These are phyloP conservation scores for Neoascochyta sp. DNA, from an alignment of 2,329 filamentous ascomycete genomes.

Conservation along the genomic window DNA sequence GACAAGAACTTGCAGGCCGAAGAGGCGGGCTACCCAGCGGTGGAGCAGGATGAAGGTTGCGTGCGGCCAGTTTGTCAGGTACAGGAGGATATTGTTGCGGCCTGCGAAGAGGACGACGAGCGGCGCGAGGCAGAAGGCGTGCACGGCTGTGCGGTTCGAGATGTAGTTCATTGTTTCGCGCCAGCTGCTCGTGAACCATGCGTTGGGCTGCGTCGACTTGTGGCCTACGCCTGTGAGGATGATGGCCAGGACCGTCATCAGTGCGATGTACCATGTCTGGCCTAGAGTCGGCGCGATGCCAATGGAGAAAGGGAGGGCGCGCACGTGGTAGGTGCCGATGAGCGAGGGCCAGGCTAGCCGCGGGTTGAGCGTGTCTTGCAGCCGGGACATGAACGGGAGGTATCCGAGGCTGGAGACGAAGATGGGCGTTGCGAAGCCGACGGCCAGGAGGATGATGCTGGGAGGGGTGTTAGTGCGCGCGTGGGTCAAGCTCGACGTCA, in stretches of 20 bases:
- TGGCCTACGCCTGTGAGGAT: slow-evolving; percentile 18
- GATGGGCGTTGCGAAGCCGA: slow-evolving; percentile 18
- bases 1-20: slow-evolving; percentile 18
- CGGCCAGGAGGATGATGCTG: slow-evolving; percentile 15
- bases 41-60: slow-evolving; percentile 39
- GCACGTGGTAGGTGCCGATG: slow-evolving; percentile 14
- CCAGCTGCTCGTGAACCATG: slow-evolving; percentile 37
- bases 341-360: slow-evolving; percentile 14
- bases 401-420: slow-evolving; percentile 11
- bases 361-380: slow-evolving; percentile 13
- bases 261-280: slow-evolving; percentile 46
- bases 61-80: slow-evolving; percentile 39
- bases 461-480: background rate
- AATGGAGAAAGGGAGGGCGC: slow-evolving; percentile 10
- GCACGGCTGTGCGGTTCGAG: slow-evolving; percentile 25
- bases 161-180: slow-evolving; percentile 29
- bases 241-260: slow-evolving; percentile 18
- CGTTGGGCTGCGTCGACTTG: slow-evolving; percentile 35
- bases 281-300: slow-evolving; percentile 44
- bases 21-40: slow-evolving; percentile 24
- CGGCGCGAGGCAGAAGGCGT: slow-evolving; percentile 30
- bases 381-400: slow-evolving; percentile 9
- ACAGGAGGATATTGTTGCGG: slow-evolving; percentile 41
- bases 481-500: too few species aligned
- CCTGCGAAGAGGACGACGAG: slow-evolving; percentile 35